phyloP scores from a whole-genome alignment of 345 rosid genomes.

The Camelina laxa region DNA sequence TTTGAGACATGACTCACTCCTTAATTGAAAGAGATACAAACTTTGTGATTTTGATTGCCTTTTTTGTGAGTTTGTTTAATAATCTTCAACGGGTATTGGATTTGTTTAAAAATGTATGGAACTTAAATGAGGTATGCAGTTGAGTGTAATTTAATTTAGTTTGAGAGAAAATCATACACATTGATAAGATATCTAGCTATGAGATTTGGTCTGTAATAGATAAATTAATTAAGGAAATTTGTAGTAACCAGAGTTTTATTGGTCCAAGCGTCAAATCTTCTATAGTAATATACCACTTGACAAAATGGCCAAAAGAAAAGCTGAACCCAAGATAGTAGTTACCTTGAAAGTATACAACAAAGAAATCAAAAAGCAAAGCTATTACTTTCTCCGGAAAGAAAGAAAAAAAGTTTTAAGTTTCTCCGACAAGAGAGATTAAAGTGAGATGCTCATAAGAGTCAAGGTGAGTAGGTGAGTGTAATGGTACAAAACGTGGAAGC shows the following conservation, averaged over 20 bases:
- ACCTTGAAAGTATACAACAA: neutral
- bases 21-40: slow-evolving; percentile 1
- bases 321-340: neutral
- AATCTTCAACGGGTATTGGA: neutral
- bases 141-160: neutral
- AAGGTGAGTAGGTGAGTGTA: slow-evolving; percentile 12
- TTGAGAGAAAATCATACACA: neutral
- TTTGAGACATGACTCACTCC: slow-evolving; percentile 20
- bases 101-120: slow-evolving; percentile 1
- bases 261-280: neutral
- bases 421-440: neutral
- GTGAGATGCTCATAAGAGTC: slow-evolving; percentile 9
- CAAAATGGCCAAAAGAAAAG: neutral
- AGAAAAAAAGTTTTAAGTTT: neutral
- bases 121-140: slow-evolving; percentile 1
- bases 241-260: neutral
- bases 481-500: slow-evolving; percentile 15
- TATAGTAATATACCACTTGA: neutral
- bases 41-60: neutral
- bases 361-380: neutral
- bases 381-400: neutral
- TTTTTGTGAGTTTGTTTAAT: neutral
- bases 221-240: neutral
- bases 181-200: neutral
- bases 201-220: neutral